phyloP scores from a whole-genome alignment of 202 grass and related monocot species.

The Zoysia matrella region DNA sequence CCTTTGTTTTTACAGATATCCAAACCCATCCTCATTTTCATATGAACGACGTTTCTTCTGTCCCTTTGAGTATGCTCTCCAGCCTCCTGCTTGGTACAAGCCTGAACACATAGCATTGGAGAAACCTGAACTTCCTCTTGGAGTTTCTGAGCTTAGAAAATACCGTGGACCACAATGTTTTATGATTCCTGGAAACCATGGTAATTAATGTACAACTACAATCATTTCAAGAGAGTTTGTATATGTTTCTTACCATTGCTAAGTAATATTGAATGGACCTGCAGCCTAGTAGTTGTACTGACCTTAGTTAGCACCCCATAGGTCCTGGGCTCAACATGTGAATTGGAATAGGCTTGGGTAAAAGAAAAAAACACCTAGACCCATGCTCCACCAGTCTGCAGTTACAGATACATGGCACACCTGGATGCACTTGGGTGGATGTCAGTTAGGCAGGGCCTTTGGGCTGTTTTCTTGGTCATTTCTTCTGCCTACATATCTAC shows the following conservation, averaged over 20 bases:
- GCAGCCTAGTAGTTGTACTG: neutral
- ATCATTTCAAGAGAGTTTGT: slow-evolving; percentile 23
- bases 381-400: too few relatives aligned
- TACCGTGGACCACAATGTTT: slow-evolving; percentile 95
- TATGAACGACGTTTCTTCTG: slow-evolving; percentile 94
- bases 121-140: slow-evolving; percentile 90
- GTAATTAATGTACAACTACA: slow-evolving; percentile 41
- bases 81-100: slow-evolving; percentile 88
- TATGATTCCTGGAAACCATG: slow-evolving; percentile 98
- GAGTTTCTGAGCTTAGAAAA: slow-evolving; percentile 65
- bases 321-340: neutral
- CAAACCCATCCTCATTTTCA: slow-evolving; percentile 93
- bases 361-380: too few relatives aligned
- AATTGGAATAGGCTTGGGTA: too few relatives aligned
- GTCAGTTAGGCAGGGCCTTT: neutral
- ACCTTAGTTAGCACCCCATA: neutral
- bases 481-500: neutral
- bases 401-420: neutral
- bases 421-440: neutral
- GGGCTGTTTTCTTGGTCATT: neutral
- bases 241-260: slow-evolving; percentile 37
- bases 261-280: neutral
- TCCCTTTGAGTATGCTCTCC: slow-evolving; percentile 90
- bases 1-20: slow-evolving; percentile 63
- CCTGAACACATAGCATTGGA: slow-evolving; percentile 83